Conservation (phyloP, 1,139 yeast genomes). For the Scheffersomyces titani region DNA sequence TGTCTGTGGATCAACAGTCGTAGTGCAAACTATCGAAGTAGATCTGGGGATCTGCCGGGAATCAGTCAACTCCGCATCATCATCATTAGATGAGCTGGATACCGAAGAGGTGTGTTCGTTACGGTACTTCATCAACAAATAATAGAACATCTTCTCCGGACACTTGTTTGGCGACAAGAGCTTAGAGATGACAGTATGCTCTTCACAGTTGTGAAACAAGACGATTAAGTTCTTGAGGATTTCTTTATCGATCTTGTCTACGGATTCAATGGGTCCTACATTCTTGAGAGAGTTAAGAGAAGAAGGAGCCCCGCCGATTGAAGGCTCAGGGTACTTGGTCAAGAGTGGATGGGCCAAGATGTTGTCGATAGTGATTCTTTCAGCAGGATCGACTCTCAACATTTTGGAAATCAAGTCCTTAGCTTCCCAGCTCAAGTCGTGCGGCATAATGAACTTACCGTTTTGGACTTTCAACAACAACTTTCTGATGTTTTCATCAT, state of each 20-base stretch:
- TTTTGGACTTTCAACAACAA: constrained; percentile 85
- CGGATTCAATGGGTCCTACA: constrained; percentile 51
- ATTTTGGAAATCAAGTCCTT: constrained; percentile 80
- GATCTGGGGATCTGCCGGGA: constrained; percentile 42
- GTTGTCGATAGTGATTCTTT: constrained; percentile 72
- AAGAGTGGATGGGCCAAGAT: constrained; percentile 81
- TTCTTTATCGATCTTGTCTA: constrained; percentile 71
- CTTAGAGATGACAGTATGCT: constrained; percentile 57
- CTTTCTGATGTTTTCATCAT: constrained; percentile 90
- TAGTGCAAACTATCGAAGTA: constrained; percentile 49
- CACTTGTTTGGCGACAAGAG: constrained; percentile 62
- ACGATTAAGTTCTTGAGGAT: constrained; percentile 84
- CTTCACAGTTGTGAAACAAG: constrained; percentile 85
- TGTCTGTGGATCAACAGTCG: constrained; percentile 28
- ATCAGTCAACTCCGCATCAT: constrained; percentile 11
- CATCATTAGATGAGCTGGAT: constrained; percentile 18
- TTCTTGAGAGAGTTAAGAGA: constrained; percentile 27
- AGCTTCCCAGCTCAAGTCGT: constrained; percentile 77
- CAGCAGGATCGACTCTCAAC: constrained; percentile 77
- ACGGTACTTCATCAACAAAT: constrained; percentile 78
- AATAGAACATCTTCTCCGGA: constrained; percentile 89
- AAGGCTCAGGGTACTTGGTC: constrained; percentile 62
- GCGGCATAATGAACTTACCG: constrained; percentile 85
- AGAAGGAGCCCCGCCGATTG: constrained; percentile 15
- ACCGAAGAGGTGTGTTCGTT: constrained; percentile 56